Evolutionary conservation across 352 stramenopile genomes (phyloP).

Genomic region (Globisporangium spinosum): DNA sequence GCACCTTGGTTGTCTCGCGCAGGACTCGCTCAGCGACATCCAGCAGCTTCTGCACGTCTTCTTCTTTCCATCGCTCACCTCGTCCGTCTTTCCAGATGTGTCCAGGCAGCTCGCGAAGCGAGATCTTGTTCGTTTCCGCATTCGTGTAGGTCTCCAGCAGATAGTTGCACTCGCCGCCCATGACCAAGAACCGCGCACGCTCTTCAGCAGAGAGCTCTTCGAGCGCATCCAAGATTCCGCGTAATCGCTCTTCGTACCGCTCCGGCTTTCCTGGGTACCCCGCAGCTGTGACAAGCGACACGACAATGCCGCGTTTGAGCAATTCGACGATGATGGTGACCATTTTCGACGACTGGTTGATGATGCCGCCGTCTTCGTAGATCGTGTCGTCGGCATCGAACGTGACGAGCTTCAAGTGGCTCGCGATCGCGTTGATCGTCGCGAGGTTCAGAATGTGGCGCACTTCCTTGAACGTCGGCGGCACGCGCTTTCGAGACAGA

Average conservation of each 20-base stretch:
- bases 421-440: slow-evolving; percentile 65
- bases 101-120: slow-evolving; percentile 62
- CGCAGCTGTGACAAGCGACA: slow-evolving; percentile 80
- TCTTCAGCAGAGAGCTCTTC: slow-evolving; percentile 46
- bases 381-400: slow-evolving; percentile 88
- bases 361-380: slow-evolving; percentile 80
- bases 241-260: slow-evolving; percentile 71
- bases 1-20: slow-evolving; percentile 58
- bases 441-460: slow-evolving; percentile 84
- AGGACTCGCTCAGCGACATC: slow-evolving; percentile 81
- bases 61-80: slow-evolving; percentile 82
- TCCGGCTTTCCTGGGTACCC: slow-evolving; percentile 68
- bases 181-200: slow-evolving; percentile 83
- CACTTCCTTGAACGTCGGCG: slow-evolving; percentile 83
- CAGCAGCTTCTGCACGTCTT: slow-evolving; percentile 80
- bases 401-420: slow-evolving; percentile 76
- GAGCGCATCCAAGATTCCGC: slow-evolving; percentile 72
- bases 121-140: slow-evolving; percentile 36
- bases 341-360: slow-evolving; percentile 65
- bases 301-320: slow-evolving; percentile 61
- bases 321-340: slow-evolving; percentile 67
- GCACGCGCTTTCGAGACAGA: slow-evolving; percentile 71
- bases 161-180: slow-evolving; percentile 97
- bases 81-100: slow-evolving; percentile 76
- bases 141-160: slow-evolving; percentile 74